Evolutionary conservation across 2,329 filamentous ascomycete genomes (phyloP).

Genomic region (Teratosphaeria zuluensis): DNA sequence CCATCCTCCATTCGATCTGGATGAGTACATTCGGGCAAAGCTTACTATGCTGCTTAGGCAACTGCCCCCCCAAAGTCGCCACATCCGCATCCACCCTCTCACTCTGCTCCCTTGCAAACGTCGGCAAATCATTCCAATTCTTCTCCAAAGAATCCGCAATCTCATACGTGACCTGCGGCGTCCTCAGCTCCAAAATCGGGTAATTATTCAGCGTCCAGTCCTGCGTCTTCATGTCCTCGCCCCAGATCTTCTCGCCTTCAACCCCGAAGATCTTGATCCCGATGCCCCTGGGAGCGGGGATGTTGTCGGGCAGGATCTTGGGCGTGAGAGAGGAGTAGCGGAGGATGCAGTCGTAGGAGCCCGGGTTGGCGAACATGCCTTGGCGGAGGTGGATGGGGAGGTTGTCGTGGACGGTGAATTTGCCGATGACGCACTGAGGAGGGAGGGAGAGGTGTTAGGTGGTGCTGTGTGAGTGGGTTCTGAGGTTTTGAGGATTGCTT

Average conservation of each 20-base stretch:
- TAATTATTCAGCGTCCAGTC: slow-evolving; percentile 28
- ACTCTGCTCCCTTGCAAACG: slow-evolving; percentile 22
- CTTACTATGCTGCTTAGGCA: slow-evolving; percentile 24
- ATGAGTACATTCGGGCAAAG: no score
- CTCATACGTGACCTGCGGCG: slow-evolving; percentile 23
- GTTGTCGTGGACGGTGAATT: slow-evolving; percentile 23
- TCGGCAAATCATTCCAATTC: slow-evolving; percentile 24
- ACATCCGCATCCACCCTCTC: slow-evolving; percentile 23
- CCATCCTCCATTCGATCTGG: background rate
- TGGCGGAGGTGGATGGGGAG: slow-evolving; percentile 27
- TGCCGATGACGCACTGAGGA: slow-evolving; percentile 22
- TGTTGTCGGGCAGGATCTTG: slow-evolving; percentile 28
- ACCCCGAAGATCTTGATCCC: slow-evolving; percentile 29
- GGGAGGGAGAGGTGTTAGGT: background rate
- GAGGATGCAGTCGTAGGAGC: slow-evolving; percentile 27
- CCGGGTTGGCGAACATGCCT: slow-evolving; percentile 27
- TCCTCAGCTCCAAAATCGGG: slow-evolving; percentile 22
- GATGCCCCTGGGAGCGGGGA: slow-evolving; percentile 26
- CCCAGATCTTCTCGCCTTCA: slow-evolving; percentile 28
- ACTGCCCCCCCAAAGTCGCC: slow-evolving; percentile 17
- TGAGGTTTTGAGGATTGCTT: slow-evolving; percentile 3
- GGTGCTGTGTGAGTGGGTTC: background rate
- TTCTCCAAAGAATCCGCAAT: slow-evolving; percentile 26
- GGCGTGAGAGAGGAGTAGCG: slow-evolving; percentile 29
- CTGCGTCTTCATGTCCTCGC: slow-evolving; percentile 26